Evolutionary conservation across 495 filamentous ascomycete species (phyloP).

Genomic region (Daldinia loculata): DNA sequence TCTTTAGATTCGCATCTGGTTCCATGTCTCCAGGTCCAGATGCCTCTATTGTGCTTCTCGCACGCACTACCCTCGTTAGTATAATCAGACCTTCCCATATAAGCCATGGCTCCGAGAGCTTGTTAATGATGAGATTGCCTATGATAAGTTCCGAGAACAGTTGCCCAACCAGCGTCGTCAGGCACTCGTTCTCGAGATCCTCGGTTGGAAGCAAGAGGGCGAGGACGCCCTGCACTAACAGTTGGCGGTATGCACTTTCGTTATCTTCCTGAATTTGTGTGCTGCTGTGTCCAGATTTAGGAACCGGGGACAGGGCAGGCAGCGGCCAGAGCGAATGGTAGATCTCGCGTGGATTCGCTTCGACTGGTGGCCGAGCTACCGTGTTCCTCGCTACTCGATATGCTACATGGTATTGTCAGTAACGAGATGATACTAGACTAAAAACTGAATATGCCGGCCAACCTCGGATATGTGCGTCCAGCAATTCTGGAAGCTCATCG

Average conservation of each 20-base stretch:
- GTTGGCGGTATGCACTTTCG: slow-evolving; percentile 80
- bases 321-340: slow-evolving; percentile 87
- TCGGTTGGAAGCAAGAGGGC: slow-evolving; percentile 89
- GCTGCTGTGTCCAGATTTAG: slow-evolving; percentile 61
- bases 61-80: slow-evolving; percentile 43
- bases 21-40: slow-evolving; percentile 37
- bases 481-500: slow-evolving; percentile 85
- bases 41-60: slow-evolving; percentile 17
- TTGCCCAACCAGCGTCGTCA: slow-evolving; percentile 82
- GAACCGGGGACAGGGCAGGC: slow-evolving; percentile 79
- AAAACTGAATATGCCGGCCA: slow-evolving; percentile 45
- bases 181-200: slow-evolving; percentile 85
- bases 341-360: slow-evolving; percentile 68
- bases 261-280: slow-evolving; percentile 72
- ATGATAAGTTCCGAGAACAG: slow-evolving; percentile 87
- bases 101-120: slow-evolving; percentile 83
- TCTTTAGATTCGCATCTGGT: slow-evolving; percentile 30
- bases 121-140: slow-evolving; percentile 77
- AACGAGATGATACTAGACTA: slow-evolving; percentile 10
- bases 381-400: slow-evolving; percentile 63
- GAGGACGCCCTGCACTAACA: slow-evolving; percentile 79
- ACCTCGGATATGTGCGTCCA: slow-evolving; percentile 86
- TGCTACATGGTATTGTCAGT: slow-evolving; percentile 51
- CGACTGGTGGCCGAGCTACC: slow-evolving; percentile 62
- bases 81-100: slow-evolving; percentile 82